Evolutionary conservation across 2,329 filamentous ascomycete species (phyloP).

Genomic region (Colletotrichum scovillei): DNA sequence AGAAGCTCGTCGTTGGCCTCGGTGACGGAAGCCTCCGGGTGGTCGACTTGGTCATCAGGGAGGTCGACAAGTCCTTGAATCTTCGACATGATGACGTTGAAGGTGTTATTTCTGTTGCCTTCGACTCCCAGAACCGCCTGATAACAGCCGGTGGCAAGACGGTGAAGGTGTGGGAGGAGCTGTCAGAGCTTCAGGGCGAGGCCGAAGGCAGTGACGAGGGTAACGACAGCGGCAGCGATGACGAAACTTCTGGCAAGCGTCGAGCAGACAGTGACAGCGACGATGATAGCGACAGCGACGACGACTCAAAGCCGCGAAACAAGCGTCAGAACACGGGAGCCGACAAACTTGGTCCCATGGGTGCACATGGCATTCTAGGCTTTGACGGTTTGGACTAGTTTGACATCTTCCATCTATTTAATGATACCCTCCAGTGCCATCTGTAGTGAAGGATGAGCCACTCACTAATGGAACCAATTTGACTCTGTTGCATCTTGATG

Average conservation of each 20-base stretch:
- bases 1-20: slow-evolving; percentile 82
- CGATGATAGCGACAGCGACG: slow-evolving; percentile 56
- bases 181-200: slow-evolving; percentile 64
- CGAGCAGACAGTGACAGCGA: slow-evolving; percentile 58
- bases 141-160: slow-evolving; percentile 88
- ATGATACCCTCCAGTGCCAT: slow-evolving; percentile 34
- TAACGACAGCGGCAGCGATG: slow-evolving; percentile 54
- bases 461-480: slow-evolving; percentile 14
- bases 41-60: slow-evolving; percentile 79
- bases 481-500: neutral
- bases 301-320: slow-evolving; percentile 57
- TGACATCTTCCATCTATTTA: slow-evolving; percentile 5
- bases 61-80: slow-evolving; percentile 73
- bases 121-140: slow-evolving; percentile 87
- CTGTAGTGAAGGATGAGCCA: slow-evolving; percentile 12
- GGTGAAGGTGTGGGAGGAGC: slow-evolving; percentile 94
- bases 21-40: slow-evolving; percentile 85
- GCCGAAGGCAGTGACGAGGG: slow-evolving; percentile 61
- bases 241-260: slow-evolving; percentile 58
- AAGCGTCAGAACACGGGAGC: slow-evolving; percentile 57
- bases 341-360: slow-evolving; percentile 59
- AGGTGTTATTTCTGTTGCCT: slow-evolving; percentile 82
- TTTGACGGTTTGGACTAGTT: slow-evolving; percentile 59
- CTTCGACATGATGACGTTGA: slow-evolving; percentile 85
- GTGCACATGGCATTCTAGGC: slow-evolving; percentile 62